Conservation (phyloP, 768 basidiomycete species). For the Podaxis rugospora region DNA sequence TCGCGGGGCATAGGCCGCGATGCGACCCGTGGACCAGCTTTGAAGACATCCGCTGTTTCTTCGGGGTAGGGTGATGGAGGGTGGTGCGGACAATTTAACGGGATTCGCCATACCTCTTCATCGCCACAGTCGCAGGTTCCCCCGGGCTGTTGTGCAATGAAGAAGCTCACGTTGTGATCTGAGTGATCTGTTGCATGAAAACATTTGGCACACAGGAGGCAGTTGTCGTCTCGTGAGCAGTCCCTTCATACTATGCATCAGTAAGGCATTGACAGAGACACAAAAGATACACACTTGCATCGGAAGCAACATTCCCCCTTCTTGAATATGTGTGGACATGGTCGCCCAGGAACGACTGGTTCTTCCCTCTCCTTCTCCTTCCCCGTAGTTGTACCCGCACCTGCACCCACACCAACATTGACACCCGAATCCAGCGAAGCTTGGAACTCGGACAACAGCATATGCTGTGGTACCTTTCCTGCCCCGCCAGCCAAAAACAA, state of each 20-base stretch:
- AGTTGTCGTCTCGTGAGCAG: slow-evolving; percentile 86
- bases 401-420: slow-evolving; percentile 13
- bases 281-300: slow-evolving; percentile 71
- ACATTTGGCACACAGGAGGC: slow-evolving; percentile 86
- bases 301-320: slow-evolving; percentile 91
- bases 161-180: slow-evolving; percentile 90
- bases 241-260: slow-evolving; percentile 48
- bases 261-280: not conserved
- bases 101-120: slow-evolving; percentile 75
- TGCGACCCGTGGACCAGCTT: slow-evolving; percentile 9
- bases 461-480: slow-evolving; percentile 56
- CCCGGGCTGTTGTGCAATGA: slow-evolving; percentile 87
- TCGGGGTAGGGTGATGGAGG: slow-evolving; percentile 48
- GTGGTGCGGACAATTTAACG: slow-evolving; percentile 71
- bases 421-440: slow-evolving; percentile 35
- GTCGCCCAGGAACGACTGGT: slow-evolving; percentile 58
- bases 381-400: slow-evolving; percentile 20
- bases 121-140: slow-evolving; percentile 98
- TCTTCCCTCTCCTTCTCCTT: slow-evolving; percentile 59
- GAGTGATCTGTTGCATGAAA: slow-evolving; percentile 83
- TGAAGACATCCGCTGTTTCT: slow-evolving; percentile 18
- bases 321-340: slow-evolving; percentile 83
- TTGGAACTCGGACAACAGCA: slow-evolving; percentile 70
- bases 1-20: slow-evolving; percentile 37
- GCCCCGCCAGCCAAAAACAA: slow-evolving; percentile 69